Evolutionary conservation across 148 eudicot species (phyloP), one percentile per base, ranked within the genome.

Genomic region (Rhododendron griersonianum): DNA sequence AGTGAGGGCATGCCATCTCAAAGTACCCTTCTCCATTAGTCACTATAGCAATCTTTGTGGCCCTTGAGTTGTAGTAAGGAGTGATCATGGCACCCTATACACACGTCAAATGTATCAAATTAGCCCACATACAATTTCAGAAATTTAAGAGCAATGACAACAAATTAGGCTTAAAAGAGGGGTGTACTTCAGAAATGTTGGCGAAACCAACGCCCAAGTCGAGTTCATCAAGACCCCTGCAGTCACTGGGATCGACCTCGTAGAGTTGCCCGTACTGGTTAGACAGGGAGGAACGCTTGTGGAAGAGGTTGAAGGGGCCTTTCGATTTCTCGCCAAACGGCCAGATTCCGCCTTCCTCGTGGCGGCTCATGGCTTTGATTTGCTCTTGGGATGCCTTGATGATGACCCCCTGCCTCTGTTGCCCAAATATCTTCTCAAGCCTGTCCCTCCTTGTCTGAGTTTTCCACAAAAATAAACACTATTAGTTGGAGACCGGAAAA

Each of bases 1-100:
- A 83, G 86, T 92, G 99, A 4, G 99, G 98, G 65, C 98, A 95
- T 18, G 98, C 95, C 94, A 96, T 95, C 88, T 96, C 94, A 69
- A 94, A 89, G 85, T 87, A 77, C 18, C 98, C 99, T 83, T 89
- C 84, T 3, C 99, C 99, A 0, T 85, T 87, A 3, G 85, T 28
- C 65, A 95, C 94, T 25, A 95, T 80, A 1, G 91, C 81, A n/a
- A 95, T 90, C 83, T 91, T 91, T 3, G 98, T 92, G 5, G 98
- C 89, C 90, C 89, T 92, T 13, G 99, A 91, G 89, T 92, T 92
- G 92, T 91, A 95, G 57, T 81, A 78, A 35, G 93, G 95, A 30
- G 91, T 86, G 4, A 75, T 80, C 98, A 94, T 92, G 0, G 92
- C 85, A 45, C 97, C 97, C 95, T 95, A 71, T 21, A 71, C 37